Conservation (phyloP, 2,329 filamentous ascomycete genomes). For the Chaetomium olivaceum region DNA sequence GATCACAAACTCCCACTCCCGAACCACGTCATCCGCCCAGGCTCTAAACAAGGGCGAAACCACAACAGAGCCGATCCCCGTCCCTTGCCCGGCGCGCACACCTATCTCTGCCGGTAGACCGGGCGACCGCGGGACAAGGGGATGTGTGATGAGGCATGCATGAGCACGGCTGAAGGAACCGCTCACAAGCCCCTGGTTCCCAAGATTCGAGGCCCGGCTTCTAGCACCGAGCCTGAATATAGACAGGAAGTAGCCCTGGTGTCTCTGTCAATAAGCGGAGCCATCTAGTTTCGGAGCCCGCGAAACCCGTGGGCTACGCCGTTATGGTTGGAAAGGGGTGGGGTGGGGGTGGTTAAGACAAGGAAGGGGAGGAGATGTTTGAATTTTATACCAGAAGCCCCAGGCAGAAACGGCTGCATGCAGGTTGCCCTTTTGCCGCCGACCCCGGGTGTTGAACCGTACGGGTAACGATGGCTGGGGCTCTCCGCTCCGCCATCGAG, state of each 20-base stretch:
- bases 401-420: slow-evolving; percentile 33
- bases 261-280: slow-evolving; percentile 25
- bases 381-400: slow-evolving; percentile 28
- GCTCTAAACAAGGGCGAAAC: not conserved
- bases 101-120: not conserved
- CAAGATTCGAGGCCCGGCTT: slow-evolving; percentile 10
- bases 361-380: slow-evolving; percentile 11
- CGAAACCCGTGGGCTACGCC: slow-evolving; percentile 20
- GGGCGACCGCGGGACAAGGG: slow-evolving; percentile 3
- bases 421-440: slow-evolving; percentile 26
- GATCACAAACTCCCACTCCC: not conserved
- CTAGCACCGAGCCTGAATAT: slow-evolving; percentile 6
- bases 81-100: not conserved
- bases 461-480: slow-evolving; percentile 4
- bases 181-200: not conserved
- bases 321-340: slow-evolving; percentile 17
- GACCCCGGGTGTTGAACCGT: slow-evolving; percentile 4
- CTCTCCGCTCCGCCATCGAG: slow-evolving; percentile 6
- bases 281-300: slow-evolving; percentile 15
- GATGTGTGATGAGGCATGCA: slow-evolving; percentile 26
- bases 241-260: slow-evolving; percentile 14
- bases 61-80: not conserved
- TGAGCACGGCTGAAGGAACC: slow-evolving; percentile 19
- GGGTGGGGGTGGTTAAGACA: slow-evolving; percentile 5
- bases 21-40: not conserved